Evolutionary conservation across 2,329 filamentous ascomycete species (phyloP).

Genomic region (Microdochium bolleyi): DNA sequence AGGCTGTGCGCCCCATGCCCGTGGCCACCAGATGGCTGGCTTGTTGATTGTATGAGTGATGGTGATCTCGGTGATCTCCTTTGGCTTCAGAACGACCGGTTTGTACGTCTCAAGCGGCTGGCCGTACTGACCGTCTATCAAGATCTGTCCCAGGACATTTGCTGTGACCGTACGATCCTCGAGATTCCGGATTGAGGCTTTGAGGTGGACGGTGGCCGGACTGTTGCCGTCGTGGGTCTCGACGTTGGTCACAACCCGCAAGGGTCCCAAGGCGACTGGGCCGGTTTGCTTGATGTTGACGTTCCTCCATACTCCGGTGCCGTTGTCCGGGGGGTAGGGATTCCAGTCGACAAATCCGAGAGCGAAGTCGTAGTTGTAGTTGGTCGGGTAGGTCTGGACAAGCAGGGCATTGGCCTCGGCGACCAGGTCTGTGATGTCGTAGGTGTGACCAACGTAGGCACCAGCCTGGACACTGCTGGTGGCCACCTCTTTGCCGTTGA

Average conservation of each 20-base stretch:
- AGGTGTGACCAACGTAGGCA: constrained; percentile 46
- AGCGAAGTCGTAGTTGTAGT: constrained; percentile 51
- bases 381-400: constrained; percentile 46
- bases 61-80: constrained; percentile 26
- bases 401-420: constrained; percentile 39
- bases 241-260: constrained; percentile 37
- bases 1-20: constrained; percentile 48
- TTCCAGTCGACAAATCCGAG: constrained; percentile 58
- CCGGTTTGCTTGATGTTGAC: constrained; percentile 48
- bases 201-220: constrained; percentile 27
- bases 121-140: constrained; percentile 18
- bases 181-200: constrained; percentile 28
- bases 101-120: constrained; percentile 17
- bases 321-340: constrained; percentile 52
- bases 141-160: constrained; percentile 22
- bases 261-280: constrained; percentile 32
- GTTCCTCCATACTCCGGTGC: constrained; percentile 55
- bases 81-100: constrained; percentile 26
- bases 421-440: constrained; percentile 41
- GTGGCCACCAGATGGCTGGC: constrained; percentile 54
- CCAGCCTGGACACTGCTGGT: constrained; percentile 41
- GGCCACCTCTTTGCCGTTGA: constrained; percentile 47
- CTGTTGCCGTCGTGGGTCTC: constrained; percentile 15
- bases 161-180: constrained; percentile 29
- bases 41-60: constrained; percentile 28